Conservation (phyloP, 441 rosid genomes). For the Omphalea diandra region DNA sequence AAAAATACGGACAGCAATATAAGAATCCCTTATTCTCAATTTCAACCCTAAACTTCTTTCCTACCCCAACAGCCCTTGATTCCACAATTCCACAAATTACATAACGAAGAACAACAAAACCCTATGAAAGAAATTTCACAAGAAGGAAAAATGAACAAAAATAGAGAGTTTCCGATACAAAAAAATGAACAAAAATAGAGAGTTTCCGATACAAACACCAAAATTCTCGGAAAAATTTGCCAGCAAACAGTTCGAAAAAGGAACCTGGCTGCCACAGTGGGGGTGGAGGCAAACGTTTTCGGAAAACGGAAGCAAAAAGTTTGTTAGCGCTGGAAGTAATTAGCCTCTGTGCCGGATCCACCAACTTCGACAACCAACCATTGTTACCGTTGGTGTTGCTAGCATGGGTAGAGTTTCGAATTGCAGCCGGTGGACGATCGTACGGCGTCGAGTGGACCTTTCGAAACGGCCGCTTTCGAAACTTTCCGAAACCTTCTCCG, state of each 20-base stretch:
- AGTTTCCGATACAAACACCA: neutral
- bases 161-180: neutral
- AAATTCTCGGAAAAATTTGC: neutral
- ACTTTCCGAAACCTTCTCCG: slow-evolving; percentile 75
- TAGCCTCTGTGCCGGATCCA: slow-evolving; percentile 90
- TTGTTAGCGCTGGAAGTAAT: slow-evolving; percentile 69
- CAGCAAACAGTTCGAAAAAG: neutral
- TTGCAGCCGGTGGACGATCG: slow-evolving; percentile 57
- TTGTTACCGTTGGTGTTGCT: slow-evolving; percentile 22
- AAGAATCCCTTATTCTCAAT: neutral
- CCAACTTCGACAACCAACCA: slow-evolving; percentile 84
- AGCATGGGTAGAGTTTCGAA: slow-evolving; percentile 40
- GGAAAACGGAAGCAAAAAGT: slow-evolving; percentile 70
- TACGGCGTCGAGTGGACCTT: slow-evolving; percentile 66
- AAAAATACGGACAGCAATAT: neutral
- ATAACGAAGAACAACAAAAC: slow-evolving; percentile 4
- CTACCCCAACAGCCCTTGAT: neutral
- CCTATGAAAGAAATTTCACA: neutral
- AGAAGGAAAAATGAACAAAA: neutral
- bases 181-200: neutral
- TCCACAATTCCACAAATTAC: neutral
- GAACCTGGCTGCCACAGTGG: slow-evolving; percentile 55
- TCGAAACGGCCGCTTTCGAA: slow-evolving; percentile 57
- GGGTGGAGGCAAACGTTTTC: slow-evolving; percentile 64
- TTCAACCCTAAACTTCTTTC: neutral